Conservation (phyloP, 495 filamentous ascomycete genomes). For the Astrothelium macrocarpum region DNA sequence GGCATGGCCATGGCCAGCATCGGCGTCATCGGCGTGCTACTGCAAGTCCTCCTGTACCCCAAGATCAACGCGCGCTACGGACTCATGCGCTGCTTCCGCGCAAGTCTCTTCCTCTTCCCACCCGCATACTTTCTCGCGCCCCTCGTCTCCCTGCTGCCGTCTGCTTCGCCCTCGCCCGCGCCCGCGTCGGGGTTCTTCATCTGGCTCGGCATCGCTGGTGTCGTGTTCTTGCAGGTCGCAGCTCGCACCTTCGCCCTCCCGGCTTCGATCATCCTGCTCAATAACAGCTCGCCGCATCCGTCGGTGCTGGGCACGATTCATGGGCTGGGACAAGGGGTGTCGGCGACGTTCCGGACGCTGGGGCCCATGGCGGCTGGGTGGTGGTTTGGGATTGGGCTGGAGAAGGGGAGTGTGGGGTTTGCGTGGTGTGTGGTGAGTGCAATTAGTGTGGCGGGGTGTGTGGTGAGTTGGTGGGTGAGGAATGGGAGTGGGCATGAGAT, state of each 20-base stretch:
- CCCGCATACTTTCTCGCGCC: constrained; percentile 27
- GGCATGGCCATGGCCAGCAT: constrained; percentile 28
- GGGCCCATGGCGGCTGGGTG: constrained; percentile 25
- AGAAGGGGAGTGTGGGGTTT: constrained; percentile 24
- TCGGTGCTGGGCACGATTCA: constrained; percentile 28
- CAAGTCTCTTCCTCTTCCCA: constrained; percentile 26
- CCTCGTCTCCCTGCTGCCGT: constrained; percentile 26
- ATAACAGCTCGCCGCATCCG: constrained; percentile 27
- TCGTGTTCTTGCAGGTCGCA: constrained; percentile 24
- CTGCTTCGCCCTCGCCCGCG: constrained; percentile 15
- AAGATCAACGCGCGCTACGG: constrained; percentile 24
- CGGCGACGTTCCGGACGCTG: constrained; percentile 23
- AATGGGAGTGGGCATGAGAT: constrained; percentile 30
- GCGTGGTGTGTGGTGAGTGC: constrained; percentile 25
- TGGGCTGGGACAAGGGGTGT: constrained; percentile 25
- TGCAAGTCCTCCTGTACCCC: constrained; percentile 28
- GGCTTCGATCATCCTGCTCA: constrained; percentile 25
- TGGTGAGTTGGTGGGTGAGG: constrained; percentile 25
- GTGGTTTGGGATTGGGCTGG: constrained; percentile 28
- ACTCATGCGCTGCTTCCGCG: constrained; percentile 27
- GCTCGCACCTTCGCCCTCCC: constrained; percentile 28
- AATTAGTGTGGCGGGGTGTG: constrained; percentile 21
- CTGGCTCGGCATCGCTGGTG: constrained; percentile 25
- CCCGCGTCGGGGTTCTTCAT: constrained; percentile 21
- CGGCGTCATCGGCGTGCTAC: constrained; percentile 24